Conservation (phyloP, 2,329 filamentous ascomycete genomes). For the Nemania sp. region DNA sequence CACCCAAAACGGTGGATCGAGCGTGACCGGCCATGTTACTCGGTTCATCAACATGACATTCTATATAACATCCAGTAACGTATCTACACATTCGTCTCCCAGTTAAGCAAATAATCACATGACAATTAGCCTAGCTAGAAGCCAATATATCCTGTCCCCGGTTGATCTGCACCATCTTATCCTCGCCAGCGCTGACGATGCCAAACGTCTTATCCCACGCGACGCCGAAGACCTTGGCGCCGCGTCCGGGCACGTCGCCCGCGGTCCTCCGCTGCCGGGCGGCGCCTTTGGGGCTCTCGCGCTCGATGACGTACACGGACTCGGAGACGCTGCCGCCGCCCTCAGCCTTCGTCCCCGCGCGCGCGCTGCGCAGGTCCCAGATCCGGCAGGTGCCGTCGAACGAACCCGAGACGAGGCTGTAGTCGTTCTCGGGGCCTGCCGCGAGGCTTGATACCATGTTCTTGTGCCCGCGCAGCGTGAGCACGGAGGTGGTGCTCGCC, state of each 20-base stretch:
- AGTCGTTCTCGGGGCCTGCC: conserved; percentile 73
- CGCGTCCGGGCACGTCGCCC: conserved; percentile 74
- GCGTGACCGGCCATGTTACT: background rate
- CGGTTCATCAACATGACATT: conserved; percentile 3
- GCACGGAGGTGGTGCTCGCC: conserved; percentile 79
- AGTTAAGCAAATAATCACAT: background rate
- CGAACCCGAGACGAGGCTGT: conserved; percentile 87
- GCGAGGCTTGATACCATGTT: conserved; percentile 73
- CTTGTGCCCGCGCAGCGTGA: conserved; percentile 91
- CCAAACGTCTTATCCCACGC: conserved; percentile 88
- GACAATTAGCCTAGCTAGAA: background rate
- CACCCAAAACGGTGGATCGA: background rate
- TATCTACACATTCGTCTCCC: conserved; percentile 16
- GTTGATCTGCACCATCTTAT: conserved; percentile 95
- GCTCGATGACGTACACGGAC: conserved; percentile 78
- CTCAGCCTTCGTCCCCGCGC: conserved; percentile 69
- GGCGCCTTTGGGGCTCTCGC: conserved; percentile 73
- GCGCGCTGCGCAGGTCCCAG: conserved; percentile 87
- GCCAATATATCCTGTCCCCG: conserved; percentile 67
- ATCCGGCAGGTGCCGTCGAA: conserved; percentile 93
- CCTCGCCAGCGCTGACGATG: conserved; percentile 91
- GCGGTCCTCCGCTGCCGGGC: conserved; percentile 60
- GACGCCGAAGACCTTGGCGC: conserved; percentile 90
- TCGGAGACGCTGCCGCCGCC: conserved; percentile 75
- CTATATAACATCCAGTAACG: conserved; percentile 13